Evolutionary conservation across 116 monocot genomes (phyloP).

Genomic region (Dioscorea cayenensis): DNA sequence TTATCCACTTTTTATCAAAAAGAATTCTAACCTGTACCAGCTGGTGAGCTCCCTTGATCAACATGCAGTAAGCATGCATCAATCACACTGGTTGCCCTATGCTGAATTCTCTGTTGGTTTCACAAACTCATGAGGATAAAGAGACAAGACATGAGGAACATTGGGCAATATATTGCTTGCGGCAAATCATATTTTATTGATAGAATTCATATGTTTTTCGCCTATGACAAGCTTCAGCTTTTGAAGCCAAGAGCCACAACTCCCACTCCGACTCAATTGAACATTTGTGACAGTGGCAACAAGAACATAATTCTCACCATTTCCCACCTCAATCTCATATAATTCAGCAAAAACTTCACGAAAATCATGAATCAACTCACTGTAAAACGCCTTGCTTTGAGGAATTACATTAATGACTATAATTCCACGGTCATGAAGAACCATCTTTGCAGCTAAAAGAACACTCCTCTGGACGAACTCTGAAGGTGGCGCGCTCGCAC

Average conservation of each 20-base stretch:
- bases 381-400: conserved; percentile 15
- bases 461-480: conserved; percentile 38
- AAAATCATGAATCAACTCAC: conserved; percentile 30
- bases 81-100: not conserved
- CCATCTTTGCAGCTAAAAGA: conserved; percentile 33
- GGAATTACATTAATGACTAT: conserved; percentile 69
- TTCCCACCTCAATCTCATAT: conserved; percentile 59
- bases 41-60: not conserved
- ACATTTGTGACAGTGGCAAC: conserved; percentile 26
- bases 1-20: too few relatives aligned
- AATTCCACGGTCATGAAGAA: conserved; percentile 40
- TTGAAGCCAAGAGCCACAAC: conserved; percentile 1
- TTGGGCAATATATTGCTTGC: not conserved
- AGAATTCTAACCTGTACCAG: not conserved
- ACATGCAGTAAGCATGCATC: not conserved
- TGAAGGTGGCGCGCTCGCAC: conserved; percentile 48
- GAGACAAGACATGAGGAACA: not conserved
- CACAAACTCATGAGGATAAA: not conserved
- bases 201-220: conserved; percentile 13
- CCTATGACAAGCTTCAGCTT: conserved; percentile 34
- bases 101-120: not conserved
- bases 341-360: conserved; percentile 48
- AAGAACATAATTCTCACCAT: conserved; percentile 72
- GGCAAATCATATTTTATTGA: conserved; percentile 31
- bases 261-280: conserved; percentile 1